phyloP scores from a whole-genome alignment of 495 filamentous ascomycete species.

The Thozetella sp. region DNA sequence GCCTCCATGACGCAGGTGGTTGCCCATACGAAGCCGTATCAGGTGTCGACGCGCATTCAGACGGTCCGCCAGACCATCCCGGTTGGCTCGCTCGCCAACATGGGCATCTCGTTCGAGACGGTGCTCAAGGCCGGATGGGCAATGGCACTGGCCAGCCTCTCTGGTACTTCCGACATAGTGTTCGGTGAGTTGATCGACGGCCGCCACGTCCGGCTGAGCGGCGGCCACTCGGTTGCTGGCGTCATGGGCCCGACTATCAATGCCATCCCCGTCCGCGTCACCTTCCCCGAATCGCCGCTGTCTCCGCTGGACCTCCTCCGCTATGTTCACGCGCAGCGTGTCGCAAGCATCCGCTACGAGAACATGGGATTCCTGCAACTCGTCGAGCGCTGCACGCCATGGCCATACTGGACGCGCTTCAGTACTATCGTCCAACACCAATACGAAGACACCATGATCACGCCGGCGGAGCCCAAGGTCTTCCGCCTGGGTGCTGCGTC shows the following conservation, averaged over 20 bases:
- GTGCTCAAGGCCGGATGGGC: slow-evolving; percentile 50
- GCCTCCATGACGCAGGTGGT: slow-evolving; percentile 42
- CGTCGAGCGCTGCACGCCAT: slow-evolving; percentile 45
- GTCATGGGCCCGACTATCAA: slow-evolving; percentile 46
- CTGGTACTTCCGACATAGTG: slow-evolving; percentile 42
- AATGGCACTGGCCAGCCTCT: slow-evolving; percentile 45
- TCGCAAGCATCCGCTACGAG: slow-evolving; percentile 39
- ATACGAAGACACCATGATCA: slow-evolving; percentile 32
- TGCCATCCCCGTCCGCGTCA: slow-evolving; percentile 41
- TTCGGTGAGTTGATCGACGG: slow-evolving; percentile 53
- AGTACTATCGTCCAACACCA: slow-evolving; percentile 45
- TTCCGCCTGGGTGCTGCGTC: slow-evolving; percentile 39
- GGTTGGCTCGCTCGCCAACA: slow-evolving; percentile 29
- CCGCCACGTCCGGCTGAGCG: slow-evolving; percentile 36
- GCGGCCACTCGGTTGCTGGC: slow-evolving; percentile 33
- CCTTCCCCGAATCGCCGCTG: slow-evolving; percentile 36
- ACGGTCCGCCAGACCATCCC: slow-evolving; percentile 35
- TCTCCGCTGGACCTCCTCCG: slow-evolving; percentile 42
- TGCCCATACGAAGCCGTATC: slow-evolving; percentile 34
- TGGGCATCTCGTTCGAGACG: slow-evolving; percentile 36
- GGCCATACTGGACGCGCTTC: slow-evolving; percentile 52
- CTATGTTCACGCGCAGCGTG: slow-evolving; percentile 38
- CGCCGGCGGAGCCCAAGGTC: slow-evolving; percentile 25
- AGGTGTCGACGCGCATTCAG: slow-evolving; percentile 28
- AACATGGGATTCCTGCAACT: slow-evolving; percentile 41